Evolutionary conservation across 768 basidiomycete species (phyloP), one percentile per base, ranked within the genome.

Genomic region (Phylloporus sp.): DNA sequence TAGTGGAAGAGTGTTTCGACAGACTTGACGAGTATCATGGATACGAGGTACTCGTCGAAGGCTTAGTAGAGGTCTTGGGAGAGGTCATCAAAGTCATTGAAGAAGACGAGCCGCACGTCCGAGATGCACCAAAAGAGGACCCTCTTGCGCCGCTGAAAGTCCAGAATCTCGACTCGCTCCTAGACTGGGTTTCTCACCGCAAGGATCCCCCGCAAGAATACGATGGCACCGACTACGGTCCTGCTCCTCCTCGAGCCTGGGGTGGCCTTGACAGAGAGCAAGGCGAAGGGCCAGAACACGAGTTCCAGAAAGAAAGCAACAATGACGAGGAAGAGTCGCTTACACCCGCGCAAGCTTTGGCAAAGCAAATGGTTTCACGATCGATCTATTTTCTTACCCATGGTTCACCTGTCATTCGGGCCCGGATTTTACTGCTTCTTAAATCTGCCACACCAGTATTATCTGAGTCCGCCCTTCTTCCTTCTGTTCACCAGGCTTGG

Each of bases 1-100:
- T 98, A 9, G 92, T 98, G 9, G 95, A 96, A 65, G 94, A 96
- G 64, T 94, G 95, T 50, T 98, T 98, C 56, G 95, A 97, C 65
- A 82, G 93, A 23, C 72, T 98, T 17, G 96, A 98, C 58, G 92
- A 96, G 53, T 98, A 81, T 62, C 95, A 98, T 64, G 95, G 93
- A 13, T 97, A 99, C 66, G 81, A 82, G 18, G 62, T 83, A 22
- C 69, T 98, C 18, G 89, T 94, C 2, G 88, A 92, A 52, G 88
- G 90, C 0, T 73, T 99, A 4, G 72, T 97, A 21, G 89, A 89
- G 37, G 94, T 96, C 8, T 67, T 99, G 36, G 78, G 77, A 33
- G 89, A 95, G 52, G 84, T 99, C 10, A 77, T 96, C 44, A 81
- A 81, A 42, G 86, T 84, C 27, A 80, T 96, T 55, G 80, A 82